Conservation (phyloP, 148 eudicot genomes). For the Talinum fruticosum region DNA sequence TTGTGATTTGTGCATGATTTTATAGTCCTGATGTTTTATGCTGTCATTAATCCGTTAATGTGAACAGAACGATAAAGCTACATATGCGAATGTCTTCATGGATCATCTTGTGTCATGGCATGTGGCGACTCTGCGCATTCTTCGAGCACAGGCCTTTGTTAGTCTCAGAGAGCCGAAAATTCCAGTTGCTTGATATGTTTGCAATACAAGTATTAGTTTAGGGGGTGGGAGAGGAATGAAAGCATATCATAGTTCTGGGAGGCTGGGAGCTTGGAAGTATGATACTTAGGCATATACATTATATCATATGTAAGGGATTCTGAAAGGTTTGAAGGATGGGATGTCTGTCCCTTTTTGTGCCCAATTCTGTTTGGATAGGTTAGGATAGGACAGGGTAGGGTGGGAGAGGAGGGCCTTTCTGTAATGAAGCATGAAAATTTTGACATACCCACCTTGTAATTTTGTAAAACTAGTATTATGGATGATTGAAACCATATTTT, state of each 20-base stretch:
- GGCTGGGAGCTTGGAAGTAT: not conserved
- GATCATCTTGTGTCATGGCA: conserved; percentile 92
- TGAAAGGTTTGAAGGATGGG: not conserved
- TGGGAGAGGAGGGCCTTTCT: not conserved
- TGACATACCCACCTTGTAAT: not conserved
- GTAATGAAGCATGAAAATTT: not conserved
- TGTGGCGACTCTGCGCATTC: conserved; percentile 65
- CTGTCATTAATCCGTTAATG: not conserved
- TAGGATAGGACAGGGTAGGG: not conserved
- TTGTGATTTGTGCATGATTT: not conserved
- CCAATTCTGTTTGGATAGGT: not conserved
- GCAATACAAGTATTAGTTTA: not conserved
- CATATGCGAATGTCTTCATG: conserved; percentile 62
- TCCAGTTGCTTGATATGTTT: conserved; percentile 48
- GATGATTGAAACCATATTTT: not conserved
- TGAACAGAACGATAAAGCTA: conserved; percentile 67
- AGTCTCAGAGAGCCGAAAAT: conserved; percentile 86
- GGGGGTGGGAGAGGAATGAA: not conserved
- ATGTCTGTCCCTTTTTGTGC: not conserved
- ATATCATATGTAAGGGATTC: not conserved
- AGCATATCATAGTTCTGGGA: not conserved
- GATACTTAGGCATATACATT: not conserved
- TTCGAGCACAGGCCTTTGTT: conserved; percentile 80
- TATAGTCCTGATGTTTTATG: not conserved
- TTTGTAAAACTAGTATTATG: not conserved